Base-by-base conservation (phyloP, 1,284 basidiomycete genomes). In the Trichosporon coremiiforme region DNA sequence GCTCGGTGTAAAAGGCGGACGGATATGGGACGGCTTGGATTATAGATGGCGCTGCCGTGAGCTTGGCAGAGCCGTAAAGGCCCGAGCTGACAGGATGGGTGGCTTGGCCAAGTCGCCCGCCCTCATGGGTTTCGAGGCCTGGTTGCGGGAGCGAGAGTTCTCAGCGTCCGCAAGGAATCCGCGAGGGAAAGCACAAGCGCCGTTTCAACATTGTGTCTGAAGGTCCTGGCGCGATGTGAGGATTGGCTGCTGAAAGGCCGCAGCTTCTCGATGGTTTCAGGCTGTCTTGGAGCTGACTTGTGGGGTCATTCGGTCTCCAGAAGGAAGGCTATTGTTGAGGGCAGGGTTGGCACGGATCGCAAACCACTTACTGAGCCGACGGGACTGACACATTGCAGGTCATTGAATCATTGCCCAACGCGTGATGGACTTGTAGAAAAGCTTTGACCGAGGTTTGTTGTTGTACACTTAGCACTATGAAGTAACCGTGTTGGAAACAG, bases 121-220 rank as follows among this genome's bases (percentile, higher is more conserved):
- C 7, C 69, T 71, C 71, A 71, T 53, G 67, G 72, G 68, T 71
- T 73, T 74, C 68, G 70, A 71, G 71, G 71, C 74, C 70, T 71
- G 64, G 35, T 69, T 68, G 66, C 62, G 36, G 35, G 41, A 35
- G 38, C 64, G n/a, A 22, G 20, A 72, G 69, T 31, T 9, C 65
- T 12, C 55, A 10, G 55, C 50, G 29, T 25, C 33, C 41, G 65
- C 50, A 36, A 69, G 71, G 71, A 72, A 72, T 65, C 71, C 71
- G 29, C 53, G 71, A 72, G 68, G 64, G 63, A 68, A 9, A 66
- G 41, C 17, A 10, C 17, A 45, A 53, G 33, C 57, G 57, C 57
- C 57, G 57, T 60, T 33, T 60, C 57, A 60, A 60, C 57, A 33
- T 60, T 13, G 29, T 35, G 57, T 33, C 57, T 35, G 31, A 33